Base-by-base conservation (phyloP, 1,284 basidiomycete species). In the Ustilago xerochloae region DNA sequence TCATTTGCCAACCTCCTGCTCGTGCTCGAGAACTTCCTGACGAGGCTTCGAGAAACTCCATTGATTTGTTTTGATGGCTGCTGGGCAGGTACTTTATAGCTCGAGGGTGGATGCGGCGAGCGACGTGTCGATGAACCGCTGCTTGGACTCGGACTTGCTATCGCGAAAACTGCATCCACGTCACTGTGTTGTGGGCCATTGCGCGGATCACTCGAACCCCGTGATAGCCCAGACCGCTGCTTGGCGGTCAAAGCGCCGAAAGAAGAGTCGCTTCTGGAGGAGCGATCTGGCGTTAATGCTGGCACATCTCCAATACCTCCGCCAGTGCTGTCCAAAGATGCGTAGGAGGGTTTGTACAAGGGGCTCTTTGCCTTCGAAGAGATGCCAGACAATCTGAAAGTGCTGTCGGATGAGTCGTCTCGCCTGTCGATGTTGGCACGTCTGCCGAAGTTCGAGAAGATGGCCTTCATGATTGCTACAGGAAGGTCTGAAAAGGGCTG, bases 361-460 rank as follows among this genome's bases (percentile, higher is more conserved):
- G 43, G 24, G 4, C 28, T 30, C 16, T 29, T 26, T 6, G n/a
- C 28, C 20, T 30, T 18, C 1, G 57, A 32, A 4, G 50, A 22
- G 8, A 20, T 9, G 13, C 16, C 15, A 13, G 58, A 26, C 7
- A 43, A 32, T n/a, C 47, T 62, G 46, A 36, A 48, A 2, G 36
- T 16, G 24, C 13, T 16, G 0, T 64, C 50, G 7, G 46, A 13
- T 8, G 52, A 3, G 9, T 55, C 41, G 6, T 62, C 50, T 22
- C 35, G 41, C 30, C 32, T 28, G 30, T 49, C 39, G 38, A 58
- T 28, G 35, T 64, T 64, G 41, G 38, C 60, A 16, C 55, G 56
- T 38, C 63, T 63, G 15, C 69, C 56, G 12, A 72, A 63, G 30
- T 9, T 59, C 24, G 59, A 55, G 9, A 72, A 60, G 49, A 72